Base-by-base conservation (phyloP, 106 monocot species). In the Allium sativum region DNA sequence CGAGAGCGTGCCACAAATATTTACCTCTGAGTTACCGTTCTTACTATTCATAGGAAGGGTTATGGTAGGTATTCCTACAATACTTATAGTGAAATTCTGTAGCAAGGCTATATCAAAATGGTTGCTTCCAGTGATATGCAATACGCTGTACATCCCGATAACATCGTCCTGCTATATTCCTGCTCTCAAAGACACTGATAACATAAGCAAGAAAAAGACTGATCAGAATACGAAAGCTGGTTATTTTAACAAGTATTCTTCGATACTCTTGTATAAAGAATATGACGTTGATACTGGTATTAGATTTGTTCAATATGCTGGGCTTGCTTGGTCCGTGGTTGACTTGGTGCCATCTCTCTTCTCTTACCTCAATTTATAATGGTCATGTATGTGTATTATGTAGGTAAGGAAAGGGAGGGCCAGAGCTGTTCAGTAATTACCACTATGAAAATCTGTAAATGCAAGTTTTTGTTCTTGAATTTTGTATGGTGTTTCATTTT, bases 61-160 rank as follows among this genome's bases (percentile, higher is more conserved):
- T 6, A 42, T 87, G 12, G 58, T 95, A 0, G 94, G 94, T 54
- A 79, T 95, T 44, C 84, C 94, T 14, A 76, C 84, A 48, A 95
- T 95, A 45, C 81, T 95, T 7, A 17, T 78, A 1, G 86, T 84
- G 64, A 95, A 95, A 65, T 90, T 87, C 73, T 95, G 95, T 81
- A 87, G 84, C 77, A 95, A 95, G 73, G 95, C 95, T 3, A 62
- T 87, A 10, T 67, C 90, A 0, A 95, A 90, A 70, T 95, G 95
- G 95, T 58, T 90, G 45, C 86, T 95, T 22, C 95, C 95, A 8
- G 53, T 87, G 19, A 31, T 90, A 13, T 87, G 86, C 84, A 76
- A 74, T 63, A 82, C 84, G 42, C 11, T 95, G 54, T 81, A 81
- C 54, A 75, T 95, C 56, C 90, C 86, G 0, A 78, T 90, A 51